Evolutionary conservation across 1,284 basidiomycete genomes (phyloP).

Genomic region (Meripilus lineatus): DNA sequence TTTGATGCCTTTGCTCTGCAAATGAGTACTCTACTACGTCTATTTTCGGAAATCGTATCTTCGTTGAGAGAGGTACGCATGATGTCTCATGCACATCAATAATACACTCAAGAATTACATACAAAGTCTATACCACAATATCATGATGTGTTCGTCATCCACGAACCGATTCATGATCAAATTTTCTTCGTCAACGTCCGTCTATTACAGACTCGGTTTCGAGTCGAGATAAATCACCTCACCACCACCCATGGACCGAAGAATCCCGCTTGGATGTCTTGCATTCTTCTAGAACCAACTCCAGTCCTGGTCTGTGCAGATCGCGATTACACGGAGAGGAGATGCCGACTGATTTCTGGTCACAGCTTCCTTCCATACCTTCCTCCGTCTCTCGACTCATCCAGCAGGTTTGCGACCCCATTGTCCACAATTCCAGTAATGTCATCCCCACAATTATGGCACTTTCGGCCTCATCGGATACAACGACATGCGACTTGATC

Average conservation of each 20-base stretch:
- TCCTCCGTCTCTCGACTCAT: not conserved
- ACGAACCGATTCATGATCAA: constrained; percentile 38
- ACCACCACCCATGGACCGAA: not conserved
- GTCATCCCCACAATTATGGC: not conserved
- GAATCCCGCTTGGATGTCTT: not conserved
- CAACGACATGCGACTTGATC: constrained; percentile 24
- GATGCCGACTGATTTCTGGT: not conserved
- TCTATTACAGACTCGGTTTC: constrained; percentile 16
- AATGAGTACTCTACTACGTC: constrained; percentile 1
- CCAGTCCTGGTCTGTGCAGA: not conserved
- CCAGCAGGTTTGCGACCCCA: not conserved
- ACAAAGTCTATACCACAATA: constrained; percentile 26
- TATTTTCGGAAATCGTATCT: too few species aligned
- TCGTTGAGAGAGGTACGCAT: constrained; percentile 29
- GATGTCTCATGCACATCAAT: not conserved
- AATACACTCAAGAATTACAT: constrained; percentile 3
- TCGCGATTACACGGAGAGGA: not conserved
- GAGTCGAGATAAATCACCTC: not conserved
- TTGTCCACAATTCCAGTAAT: not conserved
- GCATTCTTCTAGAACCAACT: not conserved
- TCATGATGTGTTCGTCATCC: constrained; percentile 31
- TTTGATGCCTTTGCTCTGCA: constrained; percentile 8
- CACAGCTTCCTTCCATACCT: not conserved
- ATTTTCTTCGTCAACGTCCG: constrained; percentile 38
- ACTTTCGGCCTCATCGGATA: constrained; percentile 14